These are phyloP conservation scores for Penicillium paxilli DNA, from an alignment of 495 filamentous ascomycete species.

Conservation along the genomic window DNA sequence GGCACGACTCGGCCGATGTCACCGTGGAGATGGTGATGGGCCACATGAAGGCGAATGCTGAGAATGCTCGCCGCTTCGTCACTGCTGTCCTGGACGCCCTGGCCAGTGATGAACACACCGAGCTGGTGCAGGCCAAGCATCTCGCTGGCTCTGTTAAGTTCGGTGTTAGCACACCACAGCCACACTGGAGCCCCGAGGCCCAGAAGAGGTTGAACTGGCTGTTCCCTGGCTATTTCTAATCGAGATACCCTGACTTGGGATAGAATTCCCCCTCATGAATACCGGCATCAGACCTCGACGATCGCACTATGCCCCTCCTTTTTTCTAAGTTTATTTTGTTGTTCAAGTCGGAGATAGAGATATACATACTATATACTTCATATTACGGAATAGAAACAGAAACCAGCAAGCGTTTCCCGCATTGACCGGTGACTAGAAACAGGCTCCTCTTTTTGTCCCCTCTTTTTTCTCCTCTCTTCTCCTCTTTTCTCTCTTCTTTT, in stretches of 20 bases:
- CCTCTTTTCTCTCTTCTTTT: too few relatives aligned
- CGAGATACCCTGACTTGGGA: neutral
- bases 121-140: slow-evolving; percentile 75
- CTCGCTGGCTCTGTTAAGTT: slow-evolving; percentile 59
- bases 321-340: too few relatives aligned
- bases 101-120: slow-evolving; percentile 68
- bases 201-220: slow-evolving; percentile 73
- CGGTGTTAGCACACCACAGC: slow-evolving; percentile 63
- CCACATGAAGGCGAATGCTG: slow-evolving; percentile 88
- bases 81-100: slow-evolving; percentile 86
- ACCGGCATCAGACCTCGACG: too few relatives aligned
- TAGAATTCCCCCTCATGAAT: too few relatives aligned
- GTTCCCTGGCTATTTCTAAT: slow-evolving; percentile 59
- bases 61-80: slow-evolving; percentile 82
- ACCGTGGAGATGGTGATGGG: slow-evolving; percentile 97
- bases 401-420: neutral
- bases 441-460: neutral
- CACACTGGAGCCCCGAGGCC: slow-evolving; percentile 61
- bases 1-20: slow-evolving; percentile 76
- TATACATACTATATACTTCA: neutral
- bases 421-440: neutral
- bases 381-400: neutral
- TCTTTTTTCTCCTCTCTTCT: neutral
- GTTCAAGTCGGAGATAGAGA: too few relatives aligned
- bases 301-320: too few relatives aligned